Conservation (phyloP, 2,329 filamentous ascomycete species). For the Cordyceps fumosorosea region DNA sequence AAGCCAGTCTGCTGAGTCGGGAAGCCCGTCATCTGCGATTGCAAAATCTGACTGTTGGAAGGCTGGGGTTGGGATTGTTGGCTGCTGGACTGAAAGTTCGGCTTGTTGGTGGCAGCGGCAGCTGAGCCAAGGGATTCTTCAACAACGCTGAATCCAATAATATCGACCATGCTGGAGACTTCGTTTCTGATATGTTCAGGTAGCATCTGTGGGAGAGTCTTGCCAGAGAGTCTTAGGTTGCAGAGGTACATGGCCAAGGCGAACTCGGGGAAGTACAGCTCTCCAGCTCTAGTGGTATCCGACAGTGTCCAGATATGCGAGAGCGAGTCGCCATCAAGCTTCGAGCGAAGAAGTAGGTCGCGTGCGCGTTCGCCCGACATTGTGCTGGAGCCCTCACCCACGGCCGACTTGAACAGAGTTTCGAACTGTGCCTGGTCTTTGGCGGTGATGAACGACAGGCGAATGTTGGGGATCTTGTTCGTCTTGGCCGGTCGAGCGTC, state of each 20-base stretch:
- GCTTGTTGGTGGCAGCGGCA: constrained; percentile 55
- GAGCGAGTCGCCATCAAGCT: constrained; percentile 77
- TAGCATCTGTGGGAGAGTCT: constrained; percentile 64
- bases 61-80: constrained; percentile 69
- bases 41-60: constrained; percentile 61
- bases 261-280: constrained; percentile 95
- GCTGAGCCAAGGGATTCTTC: constrained; percentile 57
- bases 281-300: constrained; percentile 92
- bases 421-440: constrained; percentile 96
- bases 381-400: constrained; percentile 74
- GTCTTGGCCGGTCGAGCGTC: constrained; percentile 44
- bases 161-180: constrained; percentile 98
- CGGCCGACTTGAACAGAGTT: constrained; percentile 92
- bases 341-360: constrained; percentile 81
- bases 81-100: constrained; percentile 56
- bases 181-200: constrained; percentile 91
- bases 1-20: constrained; percentile 47
- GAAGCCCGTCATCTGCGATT: constrained; percentile 50
- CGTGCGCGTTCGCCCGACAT: constrained; percentile 90
- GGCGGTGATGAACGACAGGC: constrained; percentile 91
- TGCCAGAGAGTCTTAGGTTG: constrained; percentile 85
- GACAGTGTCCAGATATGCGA: constrained; percentile 94
- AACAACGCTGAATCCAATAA: constrained; percentile 88
- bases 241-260: constrained; percentile 97
- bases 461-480: constrained; percentile 85